A percentile compares a stretch with the other conserved stretches of the same genome.
phyloP scores from a whole-genome alignment of 2,329 filamentous ascomycete species.

The Colletotrichum sp. region DNA sequence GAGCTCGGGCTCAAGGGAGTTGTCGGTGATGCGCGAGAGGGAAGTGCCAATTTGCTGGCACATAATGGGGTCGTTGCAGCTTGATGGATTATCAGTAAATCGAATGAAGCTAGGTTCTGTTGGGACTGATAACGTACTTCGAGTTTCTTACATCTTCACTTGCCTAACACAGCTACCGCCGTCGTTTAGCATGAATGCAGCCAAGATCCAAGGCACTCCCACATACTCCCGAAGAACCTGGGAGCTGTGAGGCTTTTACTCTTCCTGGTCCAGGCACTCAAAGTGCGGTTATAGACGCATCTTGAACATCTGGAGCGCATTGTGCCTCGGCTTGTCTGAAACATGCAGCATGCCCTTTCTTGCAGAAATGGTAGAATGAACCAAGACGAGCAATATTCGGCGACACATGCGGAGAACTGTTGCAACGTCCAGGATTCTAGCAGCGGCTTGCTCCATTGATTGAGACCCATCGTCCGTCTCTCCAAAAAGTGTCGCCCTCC shows the following conservation, averaged over 20 bases:
- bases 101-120: not conserved
- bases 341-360: not conserved
- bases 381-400: not conserved
- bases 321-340: not conserved
- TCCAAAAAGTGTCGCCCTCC: not conserved
- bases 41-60: not conserved
- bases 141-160: not conserved
- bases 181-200: not conserved
- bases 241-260: not conserved
- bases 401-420: not conserved
- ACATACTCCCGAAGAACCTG: not conserved
- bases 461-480: not conserved
- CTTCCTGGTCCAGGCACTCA: not conserved
- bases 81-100: not conserved
- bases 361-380: not conserved
- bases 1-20: not conserved
- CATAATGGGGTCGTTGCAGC: not conserved
- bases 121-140: not conserved
- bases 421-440: not conserved
- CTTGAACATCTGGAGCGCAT: not conserved
- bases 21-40: not conserved
- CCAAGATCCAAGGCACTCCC: not conserved
- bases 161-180: not conserved
- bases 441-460: not conserved
- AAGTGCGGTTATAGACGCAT: constrained; percentile 27